Evolutionary conservation across 2,329 filamentous ascomycete genomes (phyloP).

Genomic region (Ophiocordyceps camponoti-rufipedis): DNA sequence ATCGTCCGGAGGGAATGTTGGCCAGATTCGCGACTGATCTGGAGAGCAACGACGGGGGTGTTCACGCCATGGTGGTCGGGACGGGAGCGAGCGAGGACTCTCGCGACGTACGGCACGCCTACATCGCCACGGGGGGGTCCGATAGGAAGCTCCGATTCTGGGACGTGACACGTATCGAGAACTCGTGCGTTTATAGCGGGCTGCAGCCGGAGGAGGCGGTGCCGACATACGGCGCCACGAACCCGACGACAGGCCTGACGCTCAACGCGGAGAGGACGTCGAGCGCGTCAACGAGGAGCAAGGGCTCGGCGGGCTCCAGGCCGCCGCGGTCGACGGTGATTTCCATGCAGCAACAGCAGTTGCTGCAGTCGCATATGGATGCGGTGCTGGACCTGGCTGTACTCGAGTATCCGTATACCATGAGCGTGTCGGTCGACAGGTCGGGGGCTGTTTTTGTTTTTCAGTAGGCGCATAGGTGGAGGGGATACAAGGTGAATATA

Average conservation of each 20-base stretch:
- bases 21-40: conserved; percentile 64
- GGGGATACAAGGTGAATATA: too few species aligned
- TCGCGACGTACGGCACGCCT: conserved; percentile 58
- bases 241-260: conserved; percentile 43
- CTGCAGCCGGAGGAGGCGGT: conserved; percentile 49
- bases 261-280: conserved; percentile 47
- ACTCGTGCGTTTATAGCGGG: conserved; percentile 66
- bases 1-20: conserved; percentile 73
- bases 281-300: conserved; percentile 9
- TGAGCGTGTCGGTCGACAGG: conserved; percentile 81
- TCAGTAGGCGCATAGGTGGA: conserved; percentile 15
- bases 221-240: conserved; percentile 51
- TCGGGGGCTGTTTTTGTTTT: conserved; percentile 81
- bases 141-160: conserved; percentile 89
- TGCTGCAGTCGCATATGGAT: conserved; percentile 77
- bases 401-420: conserved; percentile 75
- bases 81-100: conserved; percentile 53
- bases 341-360: conserved; percentile 67
- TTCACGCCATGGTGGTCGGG: conserved; percentile 57
- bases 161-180: conserved; percentile 66
- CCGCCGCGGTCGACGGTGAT: conserved; percentile 68
- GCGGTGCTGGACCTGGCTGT: conserved; percentile 76
- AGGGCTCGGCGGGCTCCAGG: conserved; percentile 14
- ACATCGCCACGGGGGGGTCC: conserved; percentile 71
- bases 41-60: conserved; percentile 47